A percentile compares a stretch with the other conserved stretches of the same genome.
Conservation (phyloP, 1,139 yeast genomes). For the Saccharomyces hybrid region DNA sequence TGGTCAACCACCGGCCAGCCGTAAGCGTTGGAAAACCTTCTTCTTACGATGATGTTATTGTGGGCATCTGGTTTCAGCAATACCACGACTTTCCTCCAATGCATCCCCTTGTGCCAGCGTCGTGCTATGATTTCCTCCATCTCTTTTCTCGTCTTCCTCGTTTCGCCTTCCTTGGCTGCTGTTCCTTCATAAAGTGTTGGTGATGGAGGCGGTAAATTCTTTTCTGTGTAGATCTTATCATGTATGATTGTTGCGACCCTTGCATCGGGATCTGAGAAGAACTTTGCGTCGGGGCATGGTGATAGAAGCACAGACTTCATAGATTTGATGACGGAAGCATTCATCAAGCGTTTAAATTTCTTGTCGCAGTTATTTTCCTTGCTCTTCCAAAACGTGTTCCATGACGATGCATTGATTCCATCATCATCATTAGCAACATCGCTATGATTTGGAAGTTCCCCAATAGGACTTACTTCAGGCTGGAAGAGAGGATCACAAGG, state of each 20-base stretch:
- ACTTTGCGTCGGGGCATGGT: constrained; percentile 63
- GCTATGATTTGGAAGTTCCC: not conserved
- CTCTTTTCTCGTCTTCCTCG: constrained; percentile 42
- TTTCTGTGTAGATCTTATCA: constrained; percentile 60
- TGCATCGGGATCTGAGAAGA: constrained; percentile 50
- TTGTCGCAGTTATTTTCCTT: not conserved
- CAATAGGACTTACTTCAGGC: constrained; percentile 7
- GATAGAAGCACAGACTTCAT: constrained; percentile 69
- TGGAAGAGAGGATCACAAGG: not conserved
- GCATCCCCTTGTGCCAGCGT: constrained; percentile 72
- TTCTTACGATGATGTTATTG: constrained; percentile 80
- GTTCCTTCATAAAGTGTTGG: constrained; percentile 16
- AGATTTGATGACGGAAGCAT: constrained; percentile 64
- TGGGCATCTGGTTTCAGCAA: constrained; percentile 88
- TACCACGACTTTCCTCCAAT: constrained; percentile 89
- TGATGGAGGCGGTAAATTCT: constrained; percentile 46
- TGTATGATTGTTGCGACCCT: constrained; percentile 53
- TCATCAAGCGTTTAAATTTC: constrained; percentile 36
- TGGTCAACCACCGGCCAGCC: constrained; percentile 96
- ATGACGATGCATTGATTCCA: not conserved
- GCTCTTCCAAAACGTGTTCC: not conserved
- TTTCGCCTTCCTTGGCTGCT: constrained; percentile 19
- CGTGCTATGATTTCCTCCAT: constrained; percentile 78
- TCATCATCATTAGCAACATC: not conserved
- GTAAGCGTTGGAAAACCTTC: constrained; percentile 87